phyloP scores from a whole-genome alignment of 1,284 basidiomycete genomes.

The Trametes sp. region DNA sequence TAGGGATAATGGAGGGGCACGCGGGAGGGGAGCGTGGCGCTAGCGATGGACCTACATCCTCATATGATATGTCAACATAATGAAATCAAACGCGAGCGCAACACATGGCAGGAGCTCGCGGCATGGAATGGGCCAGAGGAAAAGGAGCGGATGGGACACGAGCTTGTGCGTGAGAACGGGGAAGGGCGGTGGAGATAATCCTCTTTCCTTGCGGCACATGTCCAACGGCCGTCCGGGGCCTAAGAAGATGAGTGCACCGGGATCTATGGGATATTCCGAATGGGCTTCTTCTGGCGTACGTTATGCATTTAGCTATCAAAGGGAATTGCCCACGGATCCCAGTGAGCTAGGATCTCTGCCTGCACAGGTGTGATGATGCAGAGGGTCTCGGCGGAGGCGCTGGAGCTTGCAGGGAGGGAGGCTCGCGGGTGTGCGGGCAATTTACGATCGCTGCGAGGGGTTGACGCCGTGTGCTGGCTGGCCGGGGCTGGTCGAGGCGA shows the following conservation, averaged over 20 bases:
- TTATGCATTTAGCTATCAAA: conserved; percentile 36
- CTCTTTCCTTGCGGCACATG: conserved; percentile 23
- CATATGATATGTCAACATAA: conserved; percentile 33
- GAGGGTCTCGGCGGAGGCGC: conserved; percentile 3
- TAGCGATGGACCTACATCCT: conserved; percentile 33
- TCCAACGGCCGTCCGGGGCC: conserved; percentile 12
- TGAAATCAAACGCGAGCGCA: conserved; percentile 33
- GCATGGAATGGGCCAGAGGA: conserved; percentile 16
- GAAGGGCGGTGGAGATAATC: conserved; percentile 33
- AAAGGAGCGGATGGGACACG: conserved; percentile 20
- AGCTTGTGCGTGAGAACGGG: conserved; percentile 26
- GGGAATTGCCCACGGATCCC: conserved; percentile 22
- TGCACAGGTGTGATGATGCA: conserved; percentile 26
- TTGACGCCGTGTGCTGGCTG: background rate
- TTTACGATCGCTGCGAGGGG: too few relatives aligned
- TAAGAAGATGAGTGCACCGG: conserved; percentile 22
- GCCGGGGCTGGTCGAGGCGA: background rate
- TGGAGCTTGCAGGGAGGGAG: conserved; percentile 5
- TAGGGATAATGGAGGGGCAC: conserved; percentile 20
- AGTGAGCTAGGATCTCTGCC: conserved; percentile 22
- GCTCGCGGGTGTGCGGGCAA: conserved; percentile 8
- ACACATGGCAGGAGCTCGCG: conserved; percentile 28
- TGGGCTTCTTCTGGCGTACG: conserved; percentile 24
- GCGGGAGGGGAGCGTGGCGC: conserved; percentile 17
- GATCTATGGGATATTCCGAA: conserved; percentile 30